phyloP scores from a whole-genome alignment of 768 basidiomycete species.

The Mrakia gelida region DNA sequence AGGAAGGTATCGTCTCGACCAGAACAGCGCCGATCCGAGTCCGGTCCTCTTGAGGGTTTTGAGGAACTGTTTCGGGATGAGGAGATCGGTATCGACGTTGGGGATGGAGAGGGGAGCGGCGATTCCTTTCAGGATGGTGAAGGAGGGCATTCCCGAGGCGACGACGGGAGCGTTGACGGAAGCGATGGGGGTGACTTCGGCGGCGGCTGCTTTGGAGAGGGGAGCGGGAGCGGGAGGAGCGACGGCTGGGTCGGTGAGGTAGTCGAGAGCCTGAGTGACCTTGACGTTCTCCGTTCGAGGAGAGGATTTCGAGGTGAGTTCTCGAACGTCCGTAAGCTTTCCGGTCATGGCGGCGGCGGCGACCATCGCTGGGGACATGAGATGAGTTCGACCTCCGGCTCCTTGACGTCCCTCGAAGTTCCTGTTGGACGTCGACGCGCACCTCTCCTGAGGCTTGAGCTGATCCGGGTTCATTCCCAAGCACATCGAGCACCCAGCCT shows the following conservation, averaged over 20 bases:
- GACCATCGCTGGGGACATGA: slow-evolving; percentile 88
- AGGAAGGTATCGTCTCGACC: slow-evolving; percentile 69
- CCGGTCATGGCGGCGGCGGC: slow-evolving; percentile 84
- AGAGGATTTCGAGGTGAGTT: slow-evolving; percentile 54
- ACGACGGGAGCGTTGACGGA: slow-evolving; percentile 12
- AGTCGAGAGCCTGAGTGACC: slow-evolving; percentile 65
- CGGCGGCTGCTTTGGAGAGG: slow-evolving; percentile 26
- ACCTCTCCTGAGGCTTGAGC: slow-evolving; percentile 70
- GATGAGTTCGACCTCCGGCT: slow-evolving; percentile 80
- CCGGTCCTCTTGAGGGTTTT: slow-evolving; percentile 89
- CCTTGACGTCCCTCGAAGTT: slow-evolving; percentile 90
- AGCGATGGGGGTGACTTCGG: slow-evolving; percentile 19
- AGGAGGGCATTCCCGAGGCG: slow-evolving; percentile 51
- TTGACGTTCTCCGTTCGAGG: slow-evolving; percentile 55
- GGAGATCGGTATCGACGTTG: slow-evolving; percentile 82
- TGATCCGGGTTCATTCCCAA: slow-evolving; percentile 95
- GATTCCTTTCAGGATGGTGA: slow-evolving; percentile 66
- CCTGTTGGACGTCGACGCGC: slow-evolving; percentile 86
- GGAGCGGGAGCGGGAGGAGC: slow-evolving; percentile 26
- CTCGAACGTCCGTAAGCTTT: slow-evolving; percentile 76
- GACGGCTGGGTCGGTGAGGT: slow-evolving; percentile 58
- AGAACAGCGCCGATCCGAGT: slow-evolving; percentile 76
- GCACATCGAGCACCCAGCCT: slow-evolving; percentile 95
- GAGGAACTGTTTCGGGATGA: slow-evolving; percentile 90
- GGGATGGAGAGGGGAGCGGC: slow-evolving; percentile 66